Evolutionary conservation across 1,284 basidiomycete species (phyloP).

Genomic region (Cryptococcus depauperatus): DNA sequence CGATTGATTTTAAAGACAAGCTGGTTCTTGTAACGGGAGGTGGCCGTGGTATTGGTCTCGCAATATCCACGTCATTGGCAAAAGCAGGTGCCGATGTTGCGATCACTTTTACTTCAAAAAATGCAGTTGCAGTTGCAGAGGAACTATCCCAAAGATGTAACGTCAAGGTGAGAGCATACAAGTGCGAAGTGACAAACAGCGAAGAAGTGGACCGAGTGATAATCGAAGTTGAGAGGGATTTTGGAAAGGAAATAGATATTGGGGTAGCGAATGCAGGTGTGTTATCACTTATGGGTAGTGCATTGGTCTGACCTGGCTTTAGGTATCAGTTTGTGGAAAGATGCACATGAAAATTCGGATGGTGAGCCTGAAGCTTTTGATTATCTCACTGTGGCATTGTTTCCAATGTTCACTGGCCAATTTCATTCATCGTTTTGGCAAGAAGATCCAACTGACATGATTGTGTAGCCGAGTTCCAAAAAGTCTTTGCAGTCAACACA

Average conservation of each 20-base stretch:
- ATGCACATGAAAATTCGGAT: slow-evolving; percentile 36
- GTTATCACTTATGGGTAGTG: neutral
- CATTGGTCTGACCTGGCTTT: neutral
- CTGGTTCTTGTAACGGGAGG: slow-evolving; percentile 13
- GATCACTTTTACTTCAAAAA: slow-evolving; percentile 40
- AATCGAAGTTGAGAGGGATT: slow-evolving; percentile 18
- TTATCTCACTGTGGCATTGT: neutral
- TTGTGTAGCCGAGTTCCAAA: slow-evolving; percentile 29
- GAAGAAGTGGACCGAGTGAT: slow-evolving; percentile 26
- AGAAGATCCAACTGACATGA: slow-evolving; percentile 1
- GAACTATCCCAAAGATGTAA: slow-evolving; percentile 20
- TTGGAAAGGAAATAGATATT: slow-evolving; percentile 35
- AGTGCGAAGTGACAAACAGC: slow-evolving; percentile 30
- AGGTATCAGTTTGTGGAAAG: slow-evolving; percentile 38
- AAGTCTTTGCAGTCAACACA: slow-evolving; percentile 38
- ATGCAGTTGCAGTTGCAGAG: slow-evolving; percentile 22
- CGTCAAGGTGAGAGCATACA: slow-evolving; percentile 31
- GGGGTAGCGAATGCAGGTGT: slow-evolving; percentile 28
- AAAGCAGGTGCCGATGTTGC: slow-evolving; percentile 37
- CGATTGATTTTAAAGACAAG: slow-evolving; percentile 7
- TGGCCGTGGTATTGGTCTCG: slow-evolving; percentile 47
- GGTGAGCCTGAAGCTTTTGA: slow-evolving; percentile 14
- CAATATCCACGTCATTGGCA: slow-evolving; percentile 47
- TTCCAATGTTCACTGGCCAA: slow-evolving; percentile 2
- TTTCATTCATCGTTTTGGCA: slow-evolving; percentile 4